Base-by-base conservation (phyloP, 306 rosid genomes). In the Purshia tridentata region DNA sequence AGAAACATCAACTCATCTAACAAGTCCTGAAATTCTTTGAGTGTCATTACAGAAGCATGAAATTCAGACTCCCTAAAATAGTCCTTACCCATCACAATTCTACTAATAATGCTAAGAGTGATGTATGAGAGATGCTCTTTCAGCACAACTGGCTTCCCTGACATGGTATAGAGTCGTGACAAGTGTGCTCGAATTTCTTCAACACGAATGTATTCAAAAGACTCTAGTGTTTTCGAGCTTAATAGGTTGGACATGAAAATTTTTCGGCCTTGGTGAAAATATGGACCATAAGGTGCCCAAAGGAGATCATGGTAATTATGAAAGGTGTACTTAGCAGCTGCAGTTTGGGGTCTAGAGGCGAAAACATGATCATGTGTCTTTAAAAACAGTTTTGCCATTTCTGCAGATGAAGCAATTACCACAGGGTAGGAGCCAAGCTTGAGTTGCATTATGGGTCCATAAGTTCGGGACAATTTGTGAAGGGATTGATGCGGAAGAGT, bases 241-340 rank as follows among this genome's bases (percentile, higher is more conserved):
- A 84, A 84, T 8, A 84, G 73, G 77, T 84, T 72, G 6, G 77
- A 19, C 64, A 84, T 77, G 69, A 20, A 81, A 19, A 84, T 67
- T 44, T 78, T 84, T 1, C 88, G 81, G 20, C 81, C 86, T 57
- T 81, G 85, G 50, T 79, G 85, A 80, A 81, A 78, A 50, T 81
- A 79, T 6, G 81, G 72, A 3, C 84, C 86, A 1, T 77, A 73
- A 59, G 83, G 81, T 1, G 88, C 81, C 81, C 85, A 84, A 50
- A 80, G 51, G 77, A 84, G 45, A 18, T 81, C 64, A 44, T 42
- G 53, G 39, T 56, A 53, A 70, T 84, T 79, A 23, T 84, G 76
- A 22, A 77, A 50, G 0, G 73, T 78, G 84, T 75, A 49, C 39
- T 78, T 81, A 4, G 84, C 88, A 0, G 86, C 84, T 1, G 88